Conservation (phyloP, 1,284 basidiomycete species). For the Flammula alnicola region DNA sequence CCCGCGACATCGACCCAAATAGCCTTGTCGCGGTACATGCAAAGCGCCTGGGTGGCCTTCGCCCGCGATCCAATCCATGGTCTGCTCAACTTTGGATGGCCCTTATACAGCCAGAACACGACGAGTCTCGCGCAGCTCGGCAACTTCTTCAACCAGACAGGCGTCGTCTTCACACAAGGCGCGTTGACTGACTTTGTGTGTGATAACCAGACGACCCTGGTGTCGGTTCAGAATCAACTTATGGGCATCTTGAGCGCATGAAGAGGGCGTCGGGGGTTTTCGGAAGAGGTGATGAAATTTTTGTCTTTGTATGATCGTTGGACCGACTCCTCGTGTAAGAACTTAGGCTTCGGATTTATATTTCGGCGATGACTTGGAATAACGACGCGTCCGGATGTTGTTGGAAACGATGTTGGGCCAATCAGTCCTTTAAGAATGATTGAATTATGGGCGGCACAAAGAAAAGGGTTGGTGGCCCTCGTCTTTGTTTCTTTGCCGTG, state of each 20-base stretch:
- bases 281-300: too few species aligned
- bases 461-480: neutral
- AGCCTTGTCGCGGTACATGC: constrained; percentile 32
- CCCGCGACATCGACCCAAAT: constrained; percentile 29
- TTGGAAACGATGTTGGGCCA: too few species aligned
- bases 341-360: too few species aligned
- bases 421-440: too few species aligned
- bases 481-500: neutral
- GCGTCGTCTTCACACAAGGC: constrained; percentile 29
- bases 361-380: too few species aligned
- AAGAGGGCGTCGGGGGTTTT: too few species aligned
- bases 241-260: constrained; percentile 3
- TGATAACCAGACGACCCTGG: constrained; percentile 8
- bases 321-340: too few species aligned
- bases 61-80: constrained; percentile 34
- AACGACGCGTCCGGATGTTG: too few species aligned
- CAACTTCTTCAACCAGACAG: constrained; percentile 32
- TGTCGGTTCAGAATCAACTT: constrained; percentile 6
- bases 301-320: too few species aligned
- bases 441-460: too few species aligned
- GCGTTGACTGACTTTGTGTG: constrained; percentile 29
- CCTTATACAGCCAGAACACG: constrained; percentile 31
- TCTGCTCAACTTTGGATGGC: constrained; percentile 35
- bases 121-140: constrained; percentile 35
- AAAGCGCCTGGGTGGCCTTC: constrained; percentile 37